Conservation (phyloP, 495 filamentous ascomycete species). For the Schizothecium vesticola region DNA sequence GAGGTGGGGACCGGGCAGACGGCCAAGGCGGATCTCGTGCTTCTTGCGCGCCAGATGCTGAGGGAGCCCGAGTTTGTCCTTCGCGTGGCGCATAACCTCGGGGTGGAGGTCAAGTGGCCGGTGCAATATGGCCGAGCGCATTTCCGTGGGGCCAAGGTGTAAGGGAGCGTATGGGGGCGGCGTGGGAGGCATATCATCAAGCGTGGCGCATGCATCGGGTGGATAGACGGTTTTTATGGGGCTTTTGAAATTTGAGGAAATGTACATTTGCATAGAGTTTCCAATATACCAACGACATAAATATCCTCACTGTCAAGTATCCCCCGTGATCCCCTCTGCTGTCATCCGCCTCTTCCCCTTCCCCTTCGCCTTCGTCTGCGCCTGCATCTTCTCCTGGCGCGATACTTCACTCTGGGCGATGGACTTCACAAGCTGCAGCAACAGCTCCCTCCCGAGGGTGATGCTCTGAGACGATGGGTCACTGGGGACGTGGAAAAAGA, state of each 20-base stretch:
- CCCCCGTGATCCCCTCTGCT: not conserved
- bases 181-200: not conserved
- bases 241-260: not conserved
- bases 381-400: not conserved
- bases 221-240: not conserved
- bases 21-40: slow-evolving; percentile 57
- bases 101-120: slow-evolving; percentile 52
- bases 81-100: slow-evolving; percentile 53
- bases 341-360: not conserved
- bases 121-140: slow-evolving; percentile 42
- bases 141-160: not conserved
- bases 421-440: slow-evolving; percentile 63
- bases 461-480: slow-evolving; percentile 51
- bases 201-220: not conserved
- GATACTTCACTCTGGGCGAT: slow-evolving; percentile 46
- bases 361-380: not conserved
- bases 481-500: slow-evolving; percentile 77
- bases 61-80: slow-evolving; percentile 64
- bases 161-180: not conserved
- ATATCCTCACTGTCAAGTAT: not conserved
- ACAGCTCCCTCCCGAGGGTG: slow-evolving; percentile 55
- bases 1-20: not conserved
- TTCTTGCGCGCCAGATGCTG: slow-evolving; percentile 60
- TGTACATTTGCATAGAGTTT: not conserved
- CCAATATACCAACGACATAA: not conserved